Evolutionary conservation across 1,284 basidiomycete species (phyloP), one percentile per base, ranked within the genome.

Genomic region (Ganoderma lingzhi): DNA sequence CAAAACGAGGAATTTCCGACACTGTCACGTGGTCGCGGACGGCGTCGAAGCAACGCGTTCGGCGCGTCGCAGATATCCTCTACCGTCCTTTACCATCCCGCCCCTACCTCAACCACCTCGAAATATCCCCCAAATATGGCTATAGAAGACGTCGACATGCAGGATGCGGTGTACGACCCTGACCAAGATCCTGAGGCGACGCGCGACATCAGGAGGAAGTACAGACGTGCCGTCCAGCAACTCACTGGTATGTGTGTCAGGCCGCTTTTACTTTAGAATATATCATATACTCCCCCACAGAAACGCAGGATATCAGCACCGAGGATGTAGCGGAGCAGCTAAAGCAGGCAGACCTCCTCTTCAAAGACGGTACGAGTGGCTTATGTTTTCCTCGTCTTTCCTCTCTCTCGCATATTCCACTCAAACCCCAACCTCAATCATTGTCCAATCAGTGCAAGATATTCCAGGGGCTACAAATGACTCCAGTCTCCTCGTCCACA

Each of bases 381-480:
- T 15, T 55, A 5, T 23, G 15, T 6, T 37, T 39, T 19, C 45
- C 1, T 35, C 30, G 10, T 9, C 39, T 41, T 14, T 28, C 12
- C 17, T 51, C 37, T 56, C 0, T 17, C 62, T 51, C 45, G 10
- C 23, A 4, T 10, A 17, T 3, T 62, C 19, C 39, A 8, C 10
- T 19, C 41, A n/a, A 9, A 41, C 10, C 37, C 0, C 45, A 51
- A 55, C 62, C 59, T 41, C 23, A 53, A 17, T 4, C 30, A 23
- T 19, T 30, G 6, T 28, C 1, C 61, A 51, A 35, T n/a, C 74
- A 95, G 94, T 95, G 65, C 90, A 89, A 77, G 91, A 88, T 8
- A 91, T 93, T 0, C 89, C 90, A 64, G 94, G 95, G 76, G 94
- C 94, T 3, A 92, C 91, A 0, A 85, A 95, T 6, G 93, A 95